phyloP scores from a whole-genome alignment of 148 eudicot species.

The Arbutus unedo region DNA sequence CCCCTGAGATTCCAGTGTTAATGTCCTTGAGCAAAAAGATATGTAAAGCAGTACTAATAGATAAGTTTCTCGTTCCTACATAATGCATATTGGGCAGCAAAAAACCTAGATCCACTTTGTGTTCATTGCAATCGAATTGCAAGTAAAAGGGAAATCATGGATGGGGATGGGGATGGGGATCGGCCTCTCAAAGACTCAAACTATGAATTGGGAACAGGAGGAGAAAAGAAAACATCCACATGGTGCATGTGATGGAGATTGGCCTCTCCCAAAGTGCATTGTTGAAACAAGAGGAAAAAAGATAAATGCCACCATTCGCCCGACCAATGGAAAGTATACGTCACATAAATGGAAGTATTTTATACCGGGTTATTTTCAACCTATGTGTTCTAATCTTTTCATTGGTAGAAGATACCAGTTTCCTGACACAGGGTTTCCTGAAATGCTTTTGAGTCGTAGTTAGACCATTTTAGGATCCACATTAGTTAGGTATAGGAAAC shows the following conservation, averaged over 20 bases:
- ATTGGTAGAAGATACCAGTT: background rate
- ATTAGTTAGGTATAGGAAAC: background rate
- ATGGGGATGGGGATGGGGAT: background rate
- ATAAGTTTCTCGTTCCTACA: background rate
- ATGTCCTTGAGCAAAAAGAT: background rate
- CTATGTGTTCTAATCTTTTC: background rate
- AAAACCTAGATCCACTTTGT: background rate
- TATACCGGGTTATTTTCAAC: background rate
- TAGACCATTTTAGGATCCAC: background rate
- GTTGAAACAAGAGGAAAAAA: background rate
- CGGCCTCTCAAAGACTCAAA: background rate
- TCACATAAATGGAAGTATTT: background rate
- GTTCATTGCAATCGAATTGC: background rate
- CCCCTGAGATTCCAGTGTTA: background rate
- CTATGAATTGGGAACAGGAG: background rate
- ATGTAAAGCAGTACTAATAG: background rate
- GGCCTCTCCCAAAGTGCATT: background rate
- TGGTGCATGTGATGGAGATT: background rate
- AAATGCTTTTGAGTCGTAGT: too few species aligned
- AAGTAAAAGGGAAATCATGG: background rate
- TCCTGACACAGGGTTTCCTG: background rate
- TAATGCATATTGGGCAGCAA: background rate
- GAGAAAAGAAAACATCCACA: background rate
- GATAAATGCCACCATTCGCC: background rate
- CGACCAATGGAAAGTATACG: background rate